Conservation (phyloP, 23 red algal genomes). For the Gracilaria domingensis region DNA sequence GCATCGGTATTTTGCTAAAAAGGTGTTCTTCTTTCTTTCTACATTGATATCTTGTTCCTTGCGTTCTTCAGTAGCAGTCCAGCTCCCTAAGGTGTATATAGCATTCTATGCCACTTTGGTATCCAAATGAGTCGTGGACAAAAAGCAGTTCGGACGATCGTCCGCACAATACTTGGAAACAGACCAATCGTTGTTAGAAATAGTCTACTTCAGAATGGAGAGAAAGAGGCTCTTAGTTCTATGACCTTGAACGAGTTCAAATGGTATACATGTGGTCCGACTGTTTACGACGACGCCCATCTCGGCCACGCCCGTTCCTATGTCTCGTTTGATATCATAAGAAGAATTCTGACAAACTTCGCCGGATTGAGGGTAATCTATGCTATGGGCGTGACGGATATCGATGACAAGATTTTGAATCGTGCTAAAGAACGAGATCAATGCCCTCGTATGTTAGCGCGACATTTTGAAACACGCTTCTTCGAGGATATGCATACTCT, state of each 20-base stretch:
- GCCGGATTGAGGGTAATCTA: conserved; percentile 63
- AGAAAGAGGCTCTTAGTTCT: conserved; percentile 44
- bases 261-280: conserved; percentile 97
- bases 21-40: too few relatives aligned
- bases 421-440: conserved; percentile 43
- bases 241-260: conserved; percentile 15
- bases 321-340: conserved; percentile 89
- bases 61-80: neutral
- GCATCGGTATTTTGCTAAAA: too few relatives aligned
- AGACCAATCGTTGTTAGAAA: conserved; percentile 37
- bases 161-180: conserved; percentile 30
- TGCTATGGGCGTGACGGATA: conserved; percentile 88
- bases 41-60: neutral
- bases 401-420: conserved; percentile 97
- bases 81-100: neutral
- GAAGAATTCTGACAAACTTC: conserved; percentile 65
- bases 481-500: conserved; percentile 86
- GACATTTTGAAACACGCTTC: conserved; percentile 78
- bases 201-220: conserved; percentile 26
- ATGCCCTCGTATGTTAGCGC: conserved; percentile 49
- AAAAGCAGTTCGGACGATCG: conserved; percentile 1
- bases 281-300: conserved; percentile 93
- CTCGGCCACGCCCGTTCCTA: conserved; percentile 95
- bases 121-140: neutral
- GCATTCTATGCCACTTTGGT: neutral